Evolutionary conservation across 2,329 filamentous ascomycete species (phyloP).

Genomic region (Ilyonectria robusta): DNA sequence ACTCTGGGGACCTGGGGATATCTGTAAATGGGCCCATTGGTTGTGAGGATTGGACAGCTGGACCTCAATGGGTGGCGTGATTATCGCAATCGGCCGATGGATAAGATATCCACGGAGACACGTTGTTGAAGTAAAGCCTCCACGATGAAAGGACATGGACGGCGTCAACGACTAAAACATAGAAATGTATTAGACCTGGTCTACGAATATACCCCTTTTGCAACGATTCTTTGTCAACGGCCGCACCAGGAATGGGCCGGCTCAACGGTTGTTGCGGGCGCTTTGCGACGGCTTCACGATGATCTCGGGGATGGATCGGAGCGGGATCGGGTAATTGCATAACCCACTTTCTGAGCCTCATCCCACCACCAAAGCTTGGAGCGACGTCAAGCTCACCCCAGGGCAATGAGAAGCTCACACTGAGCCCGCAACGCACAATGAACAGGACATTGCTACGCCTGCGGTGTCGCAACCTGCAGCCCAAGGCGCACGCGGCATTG

Average conservation of each 20-base stretch:
- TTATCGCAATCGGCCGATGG: slow-evolving; percentile 22
- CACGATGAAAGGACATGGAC: slow-evolving; percentile 2
- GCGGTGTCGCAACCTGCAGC: slow-evolving; percentile 42
- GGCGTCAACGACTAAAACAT: slow-evolving; percentile 2
- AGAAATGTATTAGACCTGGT: slow-evolving; percentile 21
- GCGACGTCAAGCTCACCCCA: slow-evolving; percentile 37
- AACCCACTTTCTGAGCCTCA: slow-evolving; percentile 39
- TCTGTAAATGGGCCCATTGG: slow-evolving; percentile 50
- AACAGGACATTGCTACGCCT: slow-evolving; percentile 49
- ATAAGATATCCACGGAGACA: slow-evolving; percentile 20
- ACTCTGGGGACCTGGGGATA: slow-evolving; percentile 75
- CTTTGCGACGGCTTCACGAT: slow-evolving; percentile 34
- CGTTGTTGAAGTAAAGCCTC: slow-evolving; percentile 4
- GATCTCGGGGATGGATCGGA: slow-evolving; percentile 31
- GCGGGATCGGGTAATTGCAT: slow-evolving; percentile 52
- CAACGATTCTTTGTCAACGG: slow-evolving; percentile 10
- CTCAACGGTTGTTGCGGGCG: slow-evolving; percentile 24
- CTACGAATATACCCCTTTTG: slow-evolving; percentile 35
- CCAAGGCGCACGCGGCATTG: slow-evolving; percentile 30
- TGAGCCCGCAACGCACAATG: slow-evolving; percentile 47
- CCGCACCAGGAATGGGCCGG: slow-evolving; percentile 15
- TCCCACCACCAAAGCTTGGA: slow-evolving; percentile 36
- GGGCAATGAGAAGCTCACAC: slow-evolving; percentile 41
- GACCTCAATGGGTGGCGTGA: slow-evolving; percentile 24
- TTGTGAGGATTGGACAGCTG: slow-evolving; percentile 9